phyloP scores from a whole-genome alignment of 106 monocot genomes.

The Triglochin maritima region DNA sequence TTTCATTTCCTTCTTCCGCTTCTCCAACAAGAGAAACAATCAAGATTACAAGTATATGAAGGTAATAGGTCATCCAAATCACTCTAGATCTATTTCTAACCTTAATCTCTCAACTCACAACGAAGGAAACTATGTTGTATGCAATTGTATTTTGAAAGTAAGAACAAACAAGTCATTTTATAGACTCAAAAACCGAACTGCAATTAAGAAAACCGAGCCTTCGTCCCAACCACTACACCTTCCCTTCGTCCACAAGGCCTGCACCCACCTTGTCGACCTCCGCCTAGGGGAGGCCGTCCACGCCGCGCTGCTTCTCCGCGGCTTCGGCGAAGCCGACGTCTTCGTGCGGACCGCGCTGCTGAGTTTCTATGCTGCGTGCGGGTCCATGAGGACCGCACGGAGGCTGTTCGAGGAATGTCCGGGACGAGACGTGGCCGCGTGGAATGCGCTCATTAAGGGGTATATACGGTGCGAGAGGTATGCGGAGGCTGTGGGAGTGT shows the following conservation, averaged over 20 bases:
- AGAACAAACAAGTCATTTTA: no score
- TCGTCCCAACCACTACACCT: constrained; percentile 62
- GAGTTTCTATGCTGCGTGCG: constrained; percentile 28
- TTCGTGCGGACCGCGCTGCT: constrained; percentile 43
- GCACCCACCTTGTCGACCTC: constrained; percentile 13
- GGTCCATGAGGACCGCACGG: constrained; percentile 18
- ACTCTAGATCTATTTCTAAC: no score
- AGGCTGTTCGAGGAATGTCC: constrained; percentile 40
- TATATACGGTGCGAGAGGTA: constrained; percentile 19
- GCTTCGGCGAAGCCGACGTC: constrained; percentile 34
- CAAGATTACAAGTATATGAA: no score
- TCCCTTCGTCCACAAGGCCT: constrained; percentile 51
- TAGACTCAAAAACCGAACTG: no score
- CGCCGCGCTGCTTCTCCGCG: constrained; percentile 34
- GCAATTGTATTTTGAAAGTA: no score
- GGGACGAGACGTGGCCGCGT: constrained; percentile 30
- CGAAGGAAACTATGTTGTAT: no score
- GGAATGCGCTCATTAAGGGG: constrained; percentile 66
- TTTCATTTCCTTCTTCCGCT: no score
- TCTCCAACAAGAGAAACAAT: no score
- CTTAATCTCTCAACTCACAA: no score
- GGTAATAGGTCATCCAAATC: no score
- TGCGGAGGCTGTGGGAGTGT: constrained; percentile 29
- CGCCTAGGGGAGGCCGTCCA: constrained; percentile 33
- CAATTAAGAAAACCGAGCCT: no score